phyloP scores from a whole-genome alignment of 2,329 filamentous ascomycete species.

The Colletotrichum abscissum region DNA sequence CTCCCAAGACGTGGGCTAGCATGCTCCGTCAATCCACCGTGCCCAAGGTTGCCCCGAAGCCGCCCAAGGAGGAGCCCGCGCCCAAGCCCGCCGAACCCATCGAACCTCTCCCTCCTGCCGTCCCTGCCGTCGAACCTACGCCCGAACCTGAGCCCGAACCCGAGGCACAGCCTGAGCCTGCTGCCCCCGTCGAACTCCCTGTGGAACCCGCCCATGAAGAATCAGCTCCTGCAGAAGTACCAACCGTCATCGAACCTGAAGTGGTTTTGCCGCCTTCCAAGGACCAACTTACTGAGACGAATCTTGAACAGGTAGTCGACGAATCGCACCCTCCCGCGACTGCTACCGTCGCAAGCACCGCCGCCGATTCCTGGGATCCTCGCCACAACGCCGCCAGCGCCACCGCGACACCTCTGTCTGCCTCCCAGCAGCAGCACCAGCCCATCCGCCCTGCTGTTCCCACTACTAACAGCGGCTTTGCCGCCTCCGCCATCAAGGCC shows the following conservation, averaged over 20 bases:
- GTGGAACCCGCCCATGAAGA: slow-evolving; percentile 41
- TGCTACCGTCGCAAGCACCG: slow-evolving; percentile 87
- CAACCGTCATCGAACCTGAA: slow-evolving; percentile 59
- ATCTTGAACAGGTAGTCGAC: slow-evolving; percentile 91
- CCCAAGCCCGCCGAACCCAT: slow-evolving; percentile 58
- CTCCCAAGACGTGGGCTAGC: slow-evolving; percentile 77
- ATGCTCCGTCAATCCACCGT: slow-evolving; percentile 73
- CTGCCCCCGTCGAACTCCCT: slow-evolving; percentile 46
- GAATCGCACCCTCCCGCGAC: slow-evolving; percentile 80
- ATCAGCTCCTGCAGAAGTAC: slow-evolving; percentile 40
- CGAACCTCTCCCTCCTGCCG: slow-evolving; percentile 48
- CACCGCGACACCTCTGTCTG: slow-evolving; percentile 74
- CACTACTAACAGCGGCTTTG: slow-evolving; percentile 70
- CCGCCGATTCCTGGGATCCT: slow-evolving; percentile 86
- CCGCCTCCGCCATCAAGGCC: slow-evolving; percentile 85
- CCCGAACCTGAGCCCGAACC: slow-evolving; percentile 48
- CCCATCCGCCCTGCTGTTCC: slow-evolving; percentile 59
- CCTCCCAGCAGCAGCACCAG: slow-evolving; percentile 71
- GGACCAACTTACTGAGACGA: slow-evolving; percentile 89
- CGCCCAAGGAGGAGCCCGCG: slow-evolving; percentile 58
- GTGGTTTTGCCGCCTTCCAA: slow-evolving; percentile 75
- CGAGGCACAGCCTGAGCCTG: slow-evolving; percentile 49
- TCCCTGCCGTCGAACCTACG: slow-evolving; percentile 40
- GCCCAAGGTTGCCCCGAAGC: slow-evolving; percentile 68
- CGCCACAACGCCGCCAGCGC: slow-evolving; percentile 68